Conservation (phyloP, 805 yeast genomes). For the Wickerhamomyces canadensis region DNA sequence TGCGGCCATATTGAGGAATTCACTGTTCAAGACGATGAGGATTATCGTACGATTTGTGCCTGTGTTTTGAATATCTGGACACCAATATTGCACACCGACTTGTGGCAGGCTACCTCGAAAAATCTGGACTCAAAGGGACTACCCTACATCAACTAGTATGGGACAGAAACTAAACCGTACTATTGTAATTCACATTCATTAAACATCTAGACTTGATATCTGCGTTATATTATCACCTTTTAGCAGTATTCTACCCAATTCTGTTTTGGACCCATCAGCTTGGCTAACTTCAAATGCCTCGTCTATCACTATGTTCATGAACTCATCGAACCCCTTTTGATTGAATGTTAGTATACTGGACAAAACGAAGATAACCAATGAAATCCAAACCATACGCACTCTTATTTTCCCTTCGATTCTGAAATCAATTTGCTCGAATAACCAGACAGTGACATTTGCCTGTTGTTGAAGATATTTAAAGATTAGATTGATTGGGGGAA, state of each 20-base stretch:
- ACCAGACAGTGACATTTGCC: slow-evolving; percentile 76
- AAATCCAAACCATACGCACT: slow-evolving; percentile 3
- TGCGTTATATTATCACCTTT: slow-evolving; percentile 94
- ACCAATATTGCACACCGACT: too few species aligned
- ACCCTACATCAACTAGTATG: too few species aligned
- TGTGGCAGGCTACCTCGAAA: too few species aligned
- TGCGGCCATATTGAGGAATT: too few species aligned
- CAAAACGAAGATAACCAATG: too few species aligned
- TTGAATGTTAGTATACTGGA: too few species aligned
- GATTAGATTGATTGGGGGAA: slow-evolving; percentile 90
- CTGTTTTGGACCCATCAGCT: slow-evolving; percentile 44
- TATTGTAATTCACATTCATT: too few species aligned
- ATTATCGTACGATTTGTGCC: too few species aligned
- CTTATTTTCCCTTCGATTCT: slow-evolving; percentile 78
- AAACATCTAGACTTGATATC: slow-evolving; percentile 34
- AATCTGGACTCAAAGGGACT: too few species aligned
- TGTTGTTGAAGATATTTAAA: slow-evolving; percentile 85
- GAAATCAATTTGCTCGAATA: slow-evolving; percentile 75
- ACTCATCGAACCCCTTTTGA: slow-evolving; percentile 82
- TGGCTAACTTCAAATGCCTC: slow-evolving; percentile 57
- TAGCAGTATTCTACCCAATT: slow-evolving; percentile 69
- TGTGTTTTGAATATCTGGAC: too few species aligned
- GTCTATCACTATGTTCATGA: slow-evolving; percentile 77
- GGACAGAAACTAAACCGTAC: too few species aligned
- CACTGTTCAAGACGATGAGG: too few species aligned